phyloP scores from a whole-genome alignment of 2,329 filamentous ascomycete species.

The Cordyceps cateniannulata region DNA sequence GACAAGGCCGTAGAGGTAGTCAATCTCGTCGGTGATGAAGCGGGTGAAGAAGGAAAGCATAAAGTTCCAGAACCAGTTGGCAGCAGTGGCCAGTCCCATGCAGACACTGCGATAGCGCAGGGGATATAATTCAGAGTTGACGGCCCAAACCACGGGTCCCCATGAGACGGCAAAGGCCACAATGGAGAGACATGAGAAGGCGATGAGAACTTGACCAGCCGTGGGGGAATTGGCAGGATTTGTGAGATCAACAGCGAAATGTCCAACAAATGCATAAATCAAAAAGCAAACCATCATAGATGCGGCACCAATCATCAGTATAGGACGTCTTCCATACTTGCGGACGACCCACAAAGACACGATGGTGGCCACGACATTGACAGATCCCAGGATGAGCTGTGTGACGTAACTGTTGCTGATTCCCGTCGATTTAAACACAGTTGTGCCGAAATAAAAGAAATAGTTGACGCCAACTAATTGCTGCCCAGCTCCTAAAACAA shows the following conservation, averaged over 20 bases:
- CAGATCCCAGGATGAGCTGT: constrained; percentile 59
- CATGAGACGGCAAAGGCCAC: constrained; percentile 62
- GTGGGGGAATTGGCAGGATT: constrained; percentile 38
- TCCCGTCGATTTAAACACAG: constrained; percentile 60
- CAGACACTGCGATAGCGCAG: constrained; percentile 46
- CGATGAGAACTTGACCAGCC: constrained; percentile 55
- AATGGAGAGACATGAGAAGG: constrained; percentile 64
- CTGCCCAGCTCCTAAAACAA: constrained; percentile 57
- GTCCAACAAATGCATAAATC: constrained; percentile 43
- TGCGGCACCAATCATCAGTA: constrained; percentile 55
- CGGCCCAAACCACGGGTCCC: constrained; percentile 63
- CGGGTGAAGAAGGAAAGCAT: constrained; percentile 53
- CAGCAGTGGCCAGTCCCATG: constrained; percentile 50
- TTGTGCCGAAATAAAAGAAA: constrained; percentile 62
- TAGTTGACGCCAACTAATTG: constrained; percentile 65
- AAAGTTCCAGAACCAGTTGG: constrained; percentile 64
- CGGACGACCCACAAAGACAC: constrained; percentile 59
- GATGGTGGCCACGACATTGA: constrained; percentile 63
- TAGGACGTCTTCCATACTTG: constrained; percentile 56
- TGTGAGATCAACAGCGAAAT: constrained; percentile 34
- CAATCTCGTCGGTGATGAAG: constrained; percentile 64
- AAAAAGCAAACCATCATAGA: constrained; percentile 53
- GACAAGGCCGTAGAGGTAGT: constrained; percentile 64
- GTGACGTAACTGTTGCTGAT: constrained; percentile 60
- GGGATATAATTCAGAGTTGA: constrained; percentile 60